These are phyloP conservation scores for Fusarium tanahbumbuense DNA, from an alignment of 2,329 filamentous ascomycete genomes.

Conservation along the genomic window DNA sequence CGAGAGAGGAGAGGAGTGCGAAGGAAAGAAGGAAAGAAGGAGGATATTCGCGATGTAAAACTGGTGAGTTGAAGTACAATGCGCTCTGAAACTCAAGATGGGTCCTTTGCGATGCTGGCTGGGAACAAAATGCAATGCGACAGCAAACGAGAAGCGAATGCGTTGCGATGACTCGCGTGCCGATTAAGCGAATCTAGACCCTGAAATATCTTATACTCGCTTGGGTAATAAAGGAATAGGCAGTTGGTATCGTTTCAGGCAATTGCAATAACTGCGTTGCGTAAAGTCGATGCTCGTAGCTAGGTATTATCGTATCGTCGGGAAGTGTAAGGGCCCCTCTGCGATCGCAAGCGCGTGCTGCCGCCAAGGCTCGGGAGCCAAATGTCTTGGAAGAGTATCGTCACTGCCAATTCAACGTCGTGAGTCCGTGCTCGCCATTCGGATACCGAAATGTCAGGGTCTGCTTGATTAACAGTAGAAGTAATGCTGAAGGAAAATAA, in stretches of 20 bases:
- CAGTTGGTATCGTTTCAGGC: not conserved
- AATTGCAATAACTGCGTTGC: not conserved
- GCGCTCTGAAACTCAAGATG: constrained; percentile 22
- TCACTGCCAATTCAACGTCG: constrained; percentile 14
- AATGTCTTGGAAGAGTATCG: constrained; percentile 16
- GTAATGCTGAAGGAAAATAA: not conserved
- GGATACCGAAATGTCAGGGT: not conserved
- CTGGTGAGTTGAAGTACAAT: constrained; percentile 7
- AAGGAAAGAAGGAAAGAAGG: constrained; percentile 2
- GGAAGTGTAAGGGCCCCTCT: constrained; percentile 23
- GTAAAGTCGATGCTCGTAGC: not conserved
- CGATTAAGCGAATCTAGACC: not conserved
- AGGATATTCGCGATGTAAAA: constrained; percentile 8
- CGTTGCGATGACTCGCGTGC: constrained; percentile 5
- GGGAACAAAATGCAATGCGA: constrained; percentile 37
- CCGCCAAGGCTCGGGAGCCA: constrained; percentile 45
- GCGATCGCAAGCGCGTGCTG: constrained; percentile 40
- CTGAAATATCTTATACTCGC: not conserved
- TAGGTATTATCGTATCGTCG: not conserved
- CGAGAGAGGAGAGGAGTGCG: not conserved
- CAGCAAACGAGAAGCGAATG: constrained; percentile 7
- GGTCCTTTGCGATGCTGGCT: constrained; percentile 32
- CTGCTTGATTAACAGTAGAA: not conserved
- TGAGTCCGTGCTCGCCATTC: constrained; percentile 26
- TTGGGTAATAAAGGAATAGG: not conserved